Evolutionary conservation across 495 filamentous ascomycete species (phyloP), one percentile per base, ranked within the genome.

Genomic region (Aspergillus biplanus): DNA sequence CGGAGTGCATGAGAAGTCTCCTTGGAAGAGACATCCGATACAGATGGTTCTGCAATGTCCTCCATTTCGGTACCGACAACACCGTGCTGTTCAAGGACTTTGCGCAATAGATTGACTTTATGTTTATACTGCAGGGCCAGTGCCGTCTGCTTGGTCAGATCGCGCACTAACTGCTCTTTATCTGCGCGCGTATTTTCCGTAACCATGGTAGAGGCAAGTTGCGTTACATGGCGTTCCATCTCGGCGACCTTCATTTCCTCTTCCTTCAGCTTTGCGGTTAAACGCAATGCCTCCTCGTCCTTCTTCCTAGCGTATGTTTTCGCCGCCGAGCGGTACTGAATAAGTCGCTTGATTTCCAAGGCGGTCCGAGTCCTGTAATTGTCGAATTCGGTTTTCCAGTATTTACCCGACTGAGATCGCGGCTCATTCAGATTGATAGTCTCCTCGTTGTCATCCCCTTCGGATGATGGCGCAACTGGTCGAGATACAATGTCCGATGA

Each of bases 351-450:
- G 73, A 94, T 90, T 70, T 93, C 90, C 11, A 81, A 77, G 69
- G 88, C 85, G n/a, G 92, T 94, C 49, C 90, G 89, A 35, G 83
- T 81, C 52, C 94, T 87, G 70, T 97, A 93, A 60, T 82, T 86
- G 61, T 96, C 89, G 68, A 90, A 96, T 72, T 96, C 87, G 9
- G 86, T 83, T 72, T 98, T 98, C 95, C 95, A 99, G 74, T 94
- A 97, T 71, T 89, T 88, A 3, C 93, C 93, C 3, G 92, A 96
- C 65, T 89, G 85, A 3, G 92, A 96, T 46, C 87, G 86, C 5
- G 95, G 93, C 49, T 90, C 86, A 55, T 89, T 86, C 56, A 96
- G 77, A 71, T 97, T 93, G 42, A 88, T 75, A 0, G 91, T 95
- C 27, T 86, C 73, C 58, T 96, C 91, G 37, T 80, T 78, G 16